These are phyloP conservation scores for Rhodotorula taiwanensis DNA, from an alignment of 768 basidiomycete genomes.

Conservation along the genomic window DNA sequence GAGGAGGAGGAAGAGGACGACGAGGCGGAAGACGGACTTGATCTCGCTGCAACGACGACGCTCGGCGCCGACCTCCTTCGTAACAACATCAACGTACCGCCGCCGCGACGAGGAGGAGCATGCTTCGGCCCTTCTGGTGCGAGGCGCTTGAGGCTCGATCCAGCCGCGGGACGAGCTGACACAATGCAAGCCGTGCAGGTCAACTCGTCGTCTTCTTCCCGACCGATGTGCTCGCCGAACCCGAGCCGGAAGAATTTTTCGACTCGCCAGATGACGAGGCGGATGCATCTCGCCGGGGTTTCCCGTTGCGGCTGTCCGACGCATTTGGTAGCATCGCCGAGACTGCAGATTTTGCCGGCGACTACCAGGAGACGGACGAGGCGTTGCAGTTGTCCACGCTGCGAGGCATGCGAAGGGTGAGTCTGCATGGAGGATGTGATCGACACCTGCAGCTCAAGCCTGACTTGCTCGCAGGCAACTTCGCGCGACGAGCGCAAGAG, in stretches of 20 bases:
- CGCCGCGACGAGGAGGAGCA: conserved; percentile 29
- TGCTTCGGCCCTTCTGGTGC: conserved; percentile 24
- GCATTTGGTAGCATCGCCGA: conserved; percentile 28
- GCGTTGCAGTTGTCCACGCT: conserved; percentile 21
- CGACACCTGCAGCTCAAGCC: no score
- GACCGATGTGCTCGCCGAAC: conserved; percentile 18
- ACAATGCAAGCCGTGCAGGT: background rate
- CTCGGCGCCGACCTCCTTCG: conserved; percentile 17
- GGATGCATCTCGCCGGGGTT: background rate
- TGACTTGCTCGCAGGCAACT: no score
- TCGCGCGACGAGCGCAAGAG: background rate
- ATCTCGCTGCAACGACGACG: background rate
- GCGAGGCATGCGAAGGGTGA: conserved; percentile 11
- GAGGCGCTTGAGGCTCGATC: background rate
- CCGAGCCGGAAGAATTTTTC: conserved; percentile 5
- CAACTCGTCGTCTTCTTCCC: conserved; percentile 33
- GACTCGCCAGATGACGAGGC: conserved; percentile 14
- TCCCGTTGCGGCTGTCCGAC: conserved; percentile 30
- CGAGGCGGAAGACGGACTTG: conserved; percentile 29
- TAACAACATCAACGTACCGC: conserved; percentile 33
- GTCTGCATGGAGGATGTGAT: no score
- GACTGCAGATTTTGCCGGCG: conserved; percentile 18
- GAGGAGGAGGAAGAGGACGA: conserved; percentile 40
- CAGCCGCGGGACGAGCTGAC: background rate
- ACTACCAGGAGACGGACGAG: conserved; percentile 34